Evolutionary conservation across 305 asterid genomes (phyloP).

Genomic region (Fraxinus nigra): DNA sequence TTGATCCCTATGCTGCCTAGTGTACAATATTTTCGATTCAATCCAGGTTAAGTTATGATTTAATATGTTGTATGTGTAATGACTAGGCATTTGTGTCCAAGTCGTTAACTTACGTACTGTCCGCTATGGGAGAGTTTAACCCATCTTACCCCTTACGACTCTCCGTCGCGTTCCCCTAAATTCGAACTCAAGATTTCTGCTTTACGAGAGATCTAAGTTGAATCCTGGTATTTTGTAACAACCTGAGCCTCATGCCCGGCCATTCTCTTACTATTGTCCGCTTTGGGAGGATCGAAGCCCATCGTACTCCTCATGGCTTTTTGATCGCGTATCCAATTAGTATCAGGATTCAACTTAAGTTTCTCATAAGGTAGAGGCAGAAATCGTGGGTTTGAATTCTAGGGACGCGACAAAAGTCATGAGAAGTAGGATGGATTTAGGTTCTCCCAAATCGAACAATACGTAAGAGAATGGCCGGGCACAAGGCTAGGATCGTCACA

Average conservation of each 20-base stretch:
- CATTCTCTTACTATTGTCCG: not conserved
- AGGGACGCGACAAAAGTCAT: not conserved
- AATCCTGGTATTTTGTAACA: not conserved
- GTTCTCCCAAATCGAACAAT: not conserved
- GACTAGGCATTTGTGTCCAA: not conserved
- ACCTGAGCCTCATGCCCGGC: not conserved
- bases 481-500: not conserved
- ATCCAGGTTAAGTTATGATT: constrained; percentile 68
- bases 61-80: not conserved
- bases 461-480: not conserved
- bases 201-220: not conserved
- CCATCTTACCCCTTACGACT: not conserved
- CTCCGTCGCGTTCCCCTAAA: not conserved
- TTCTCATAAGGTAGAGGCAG: not conserved
- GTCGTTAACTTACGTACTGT: not conserved
- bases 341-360: not conserved
- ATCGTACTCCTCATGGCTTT: not conserved
- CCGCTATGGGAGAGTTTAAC: not conserved
- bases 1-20: constrained; percentile 96
- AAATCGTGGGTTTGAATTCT: not conserved
- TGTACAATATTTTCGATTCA: constrained; percentile 89
- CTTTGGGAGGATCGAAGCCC: not conserved
- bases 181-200: not conserved
- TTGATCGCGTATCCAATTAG: not conserved
- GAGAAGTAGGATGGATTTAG: not conserved